Evolutionary conservation across 345 rosid species (phyloP).

Genomic region (Triadica sebifera): DNA sequence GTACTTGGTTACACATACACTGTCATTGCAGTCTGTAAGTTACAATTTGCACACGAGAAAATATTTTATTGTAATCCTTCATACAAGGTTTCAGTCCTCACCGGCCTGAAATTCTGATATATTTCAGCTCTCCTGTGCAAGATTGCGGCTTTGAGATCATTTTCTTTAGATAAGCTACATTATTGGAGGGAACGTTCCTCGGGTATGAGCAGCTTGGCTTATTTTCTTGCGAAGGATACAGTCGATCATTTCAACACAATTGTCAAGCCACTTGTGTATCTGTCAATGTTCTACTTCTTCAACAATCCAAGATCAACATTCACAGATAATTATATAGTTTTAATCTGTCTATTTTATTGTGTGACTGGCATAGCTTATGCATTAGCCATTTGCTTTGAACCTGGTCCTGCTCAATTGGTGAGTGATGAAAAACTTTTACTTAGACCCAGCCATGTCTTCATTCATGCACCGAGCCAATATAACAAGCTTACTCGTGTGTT

Average conservation of each 20-base stretch:
- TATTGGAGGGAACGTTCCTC: slow-evolving; percentile 95
- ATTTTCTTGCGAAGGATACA: slow-evolving; percentile 88
- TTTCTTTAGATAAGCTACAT: slow-evolving; percentile 82
- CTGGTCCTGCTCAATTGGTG: slow-evolving; percentile 96
- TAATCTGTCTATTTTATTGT: slow-evolving; percentile 84
- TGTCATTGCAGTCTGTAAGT: slow-evolving; percentile 97
- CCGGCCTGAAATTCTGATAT: background rate
- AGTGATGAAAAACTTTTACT: slow-evolving; percentile 22
- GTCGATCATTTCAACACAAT: slow-evolving; percentile 84
- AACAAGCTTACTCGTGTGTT: background rate
- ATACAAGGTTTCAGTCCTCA: slow-evolving; percentile 7
- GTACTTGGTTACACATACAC: slow-evolving; percentile 85
- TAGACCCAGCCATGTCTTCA: too few relatives aligned
- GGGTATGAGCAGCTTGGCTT: slow-evolving; percentile 95
- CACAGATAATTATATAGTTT: slow-evolving; percentile 67
- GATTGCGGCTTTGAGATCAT: slow-evolving; percentile 93
- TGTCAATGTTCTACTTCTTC: slow-evolving; percentile 98
- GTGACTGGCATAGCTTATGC: slow-evolving; percentile 90
- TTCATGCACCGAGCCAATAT: background rate
- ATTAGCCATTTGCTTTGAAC: slow-evolving; percentile 71
- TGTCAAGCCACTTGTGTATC: slow-evolving; percentile 82
- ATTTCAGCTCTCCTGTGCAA: slow-evolving; percentile 82
- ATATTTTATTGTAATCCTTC: background rate
- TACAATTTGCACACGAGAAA: background rate
- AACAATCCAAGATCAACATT: slow-evolving; percentile 89